Evolutionary conservation across 2,329 filamentous ascomycete genomes (phyloP).

Genomic region (Aquanectria penicillioides): DNA sequence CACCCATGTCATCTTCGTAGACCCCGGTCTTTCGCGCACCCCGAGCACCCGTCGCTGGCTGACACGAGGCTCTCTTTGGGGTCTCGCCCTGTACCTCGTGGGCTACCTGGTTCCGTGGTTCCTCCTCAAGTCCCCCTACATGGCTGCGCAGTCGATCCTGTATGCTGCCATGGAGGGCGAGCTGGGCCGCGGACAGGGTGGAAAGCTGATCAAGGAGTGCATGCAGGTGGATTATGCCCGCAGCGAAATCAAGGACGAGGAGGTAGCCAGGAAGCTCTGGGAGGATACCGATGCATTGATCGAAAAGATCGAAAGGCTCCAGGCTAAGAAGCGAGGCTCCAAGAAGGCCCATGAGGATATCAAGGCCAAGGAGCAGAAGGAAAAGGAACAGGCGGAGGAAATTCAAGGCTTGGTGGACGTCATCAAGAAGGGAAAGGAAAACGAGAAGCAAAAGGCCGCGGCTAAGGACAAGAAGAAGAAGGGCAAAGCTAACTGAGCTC

Average conservation of each 20-base stretch:
- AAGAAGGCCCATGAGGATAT: conserved; percentile 51
- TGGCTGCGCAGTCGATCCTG: conserved; percentile 88
- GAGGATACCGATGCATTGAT: conserved; percentile 87
- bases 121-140: conserved; percentile 82
- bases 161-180: conserved; percentile 85
- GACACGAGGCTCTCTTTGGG: conserved; percentile 83
- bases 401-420: conserved; percentile 52
- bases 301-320: conserved; percentile 76
- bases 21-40: conserved; percentile 86
- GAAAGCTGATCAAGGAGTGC: conserved; percentile 88
- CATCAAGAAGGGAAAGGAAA: conserved; percentile 55
- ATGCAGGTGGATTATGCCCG: conserved; percentile 77
- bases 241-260: conserved; percentile 80
- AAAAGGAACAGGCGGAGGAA: conserved; percentile 46
- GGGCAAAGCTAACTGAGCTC: conserved; percentile 32
- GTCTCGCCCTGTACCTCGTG: conserved; percentile 78
- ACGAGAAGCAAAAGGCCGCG: conserved; percentile 37
- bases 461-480: conserved; percentile 35
- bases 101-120: conserved; percentile 88
- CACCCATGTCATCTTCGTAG: conserved; percentile 83
- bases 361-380: conserved; percentile 48
- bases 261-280: conserved; percentile 86
- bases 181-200: conserved; percentile 72
- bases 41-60: conserved; percentile 90
- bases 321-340: conserved; percentile 65